Base-by-base conservation (phyloP, 2,329 filamentous ascomycete genomes). In the Colletotrichum sp. region DNA sequence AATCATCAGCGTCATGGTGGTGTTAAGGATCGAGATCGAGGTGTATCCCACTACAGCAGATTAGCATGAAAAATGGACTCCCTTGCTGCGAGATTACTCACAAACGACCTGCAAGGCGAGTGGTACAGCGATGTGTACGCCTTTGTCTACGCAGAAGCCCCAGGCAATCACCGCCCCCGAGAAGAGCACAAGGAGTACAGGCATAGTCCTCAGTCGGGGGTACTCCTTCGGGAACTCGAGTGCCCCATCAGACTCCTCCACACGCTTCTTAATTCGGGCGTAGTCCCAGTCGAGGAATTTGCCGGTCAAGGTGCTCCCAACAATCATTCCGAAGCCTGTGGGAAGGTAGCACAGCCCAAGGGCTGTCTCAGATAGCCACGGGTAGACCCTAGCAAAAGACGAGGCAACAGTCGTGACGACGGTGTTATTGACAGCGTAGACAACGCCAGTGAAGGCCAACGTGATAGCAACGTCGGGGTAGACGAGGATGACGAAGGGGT, bases 381-480 rank as follows among this genome's bases (percentile, higher is more conserved):
- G 74, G n/a, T 81, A 75, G 7, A 77, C 72, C 18, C 30, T 22
- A 6, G 75, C 77, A 66, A 84, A 82, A 0, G 83, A 80, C 2
- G 82, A 83, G 1, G 84, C 83, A 36, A 84, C 81, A 12, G 83
- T 84, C 1, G 82, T 81, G 3, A 81, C 83, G n/a, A 84, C 79
- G 6, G 81, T 84, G 70, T 83, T 84, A 76, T 82, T 83, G 24
- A 84, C 80, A 10, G 81, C 81, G 72, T 84, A 84, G 13, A 84
- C 80, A 2, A 85, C 76, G 22, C 81, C 82, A 0, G 83, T 83
- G 59, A 82, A 84, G 8, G 79, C 68, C 12, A 85, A 70, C 3
- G 80, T 82, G 5, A 83, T 72, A 8, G 79, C 75, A 8, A 84
- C 79, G 34, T 85, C 82, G 0, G 80, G 81, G 34, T 82, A 81